These are phyloP conservation scores for Prunus fruticosa DNA, from an alignment of 306 rosid genomes.

Conservation along the genomic window DNA sequence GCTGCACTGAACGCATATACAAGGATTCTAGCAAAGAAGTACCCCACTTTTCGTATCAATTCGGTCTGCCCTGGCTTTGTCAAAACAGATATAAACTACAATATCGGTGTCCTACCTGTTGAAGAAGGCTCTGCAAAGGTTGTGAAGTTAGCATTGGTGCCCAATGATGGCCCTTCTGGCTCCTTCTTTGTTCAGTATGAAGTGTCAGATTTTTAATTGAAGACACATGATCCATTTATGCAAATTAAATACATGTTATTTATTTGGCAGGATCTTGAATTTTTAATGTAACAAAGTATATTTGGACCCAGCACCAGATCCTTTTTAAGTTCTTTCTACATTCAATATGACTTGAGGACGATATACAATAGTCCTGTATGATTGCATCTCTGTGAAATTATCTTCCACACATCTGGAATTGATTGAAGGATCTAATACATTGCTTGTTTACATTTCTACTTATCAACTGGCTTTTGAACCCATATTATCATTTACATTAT, in stretches of 20 bases:
- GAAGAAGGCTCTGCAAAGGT: conserved; percentile 42
- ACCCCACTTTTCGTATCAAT: conserved; percentile 33
- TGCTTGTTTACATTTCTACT: too few relatives aligned
- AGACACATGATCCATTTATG: background rate
- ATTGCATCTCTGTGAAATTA: too few relatives aligned
- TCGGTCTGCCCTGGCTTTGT: conserved; percentile 40
- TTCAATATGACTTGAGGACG: too few relatives aligned
- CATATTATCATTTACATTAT: background rate
- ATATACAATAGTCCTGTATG: too few relatives aligned
- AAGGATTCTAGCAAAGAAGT: conserved; percentile 33
- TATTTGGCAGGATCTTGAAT: too few relatives aligned
- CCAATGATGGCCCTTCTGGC: conserved; percentile 34
- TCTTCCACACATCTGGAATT: too few relatives aligned
- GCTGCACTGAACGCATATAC: conserved; percentile 39
- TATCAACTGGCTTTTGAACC: too few relatives aligned
- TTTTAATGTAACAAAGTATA: too few relatives aligned
- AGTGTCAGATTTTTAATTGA: background rate
- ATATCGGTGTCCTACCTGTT: conserved; percentile 21
- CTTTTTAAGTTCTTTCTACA: too few relatives aligned
- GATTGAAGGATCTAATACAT: too few relatives aligned
- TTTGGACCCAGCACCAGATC: too few relatives aligned
- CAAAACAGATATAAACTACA: conserved; percentile 30
- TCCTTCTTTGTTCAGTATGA: conserved; percentile 15
- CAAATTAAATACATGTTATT: background rate
- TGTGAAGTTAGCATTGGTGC: conserved; percentile 39